Base-by-base conservation (phyloP, 352 stramenopile genomes). In the Halophytophthora polymorphica region DNA sequence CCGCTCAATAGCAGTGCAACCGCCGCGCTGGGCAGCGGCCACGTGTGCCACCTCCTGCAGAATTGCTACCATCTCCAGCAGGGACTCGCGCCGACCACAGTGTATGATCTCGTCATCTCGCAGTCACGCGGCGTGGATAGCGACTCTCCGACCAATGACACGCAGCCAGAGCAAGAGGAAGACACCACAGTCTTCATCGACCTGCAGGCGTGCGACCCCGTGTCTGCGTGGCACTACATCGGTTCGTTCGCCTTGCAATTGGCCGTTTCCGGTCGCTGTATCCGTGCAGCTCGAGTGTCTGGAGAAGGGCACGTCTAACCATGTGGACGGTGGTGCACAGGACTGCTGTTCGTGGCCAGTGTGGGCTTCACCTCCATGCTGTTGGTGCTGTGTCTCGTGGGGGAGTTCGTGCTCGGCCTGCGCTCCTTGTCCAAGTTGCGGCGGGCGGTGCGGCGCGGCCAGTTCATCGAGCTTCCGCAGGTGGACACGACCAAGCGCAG, bases 21-120 rank as follows among this genome's bases (percentile, higher is more conserved):
- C 29, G 18, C 3, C 41, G 29, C 35, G 19, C 22, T 70, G 14
- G 51, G 52, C 23, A 50, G 45, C 54, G 58, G 42, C 19, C 53
- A 60, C 14, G 21, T 61, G 23, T 81, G 70, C 50, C 60, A 56
- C 33, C 58, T 64, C 18, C 60, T 60, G 19, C 53, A 50, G 33
- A 61, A 38, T 10, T 81, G 70, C 54, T 56, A 56, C 23, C 61
- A 71, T 34, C 43, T 67, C 7, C 61, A 73, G 40, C 45, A 64
- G 23, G 67, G 70, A 1, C 49, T 81, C 35, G 61, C 64, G 12
- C 67, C 64, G n/a, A 52, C 46, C 0, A 58, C 64, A 3, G 48
- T 77, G 8, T 81, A 81, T 53, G 78, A 68, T 48, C 58, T 81
- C 34, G 50, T 81, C 28, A 64, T 81, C 52, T 59, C 71, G 8